Conservation (phyloP, 2,329 filamentous ascomycete genomes). For the Cladophialophora bantiana region DNA sequence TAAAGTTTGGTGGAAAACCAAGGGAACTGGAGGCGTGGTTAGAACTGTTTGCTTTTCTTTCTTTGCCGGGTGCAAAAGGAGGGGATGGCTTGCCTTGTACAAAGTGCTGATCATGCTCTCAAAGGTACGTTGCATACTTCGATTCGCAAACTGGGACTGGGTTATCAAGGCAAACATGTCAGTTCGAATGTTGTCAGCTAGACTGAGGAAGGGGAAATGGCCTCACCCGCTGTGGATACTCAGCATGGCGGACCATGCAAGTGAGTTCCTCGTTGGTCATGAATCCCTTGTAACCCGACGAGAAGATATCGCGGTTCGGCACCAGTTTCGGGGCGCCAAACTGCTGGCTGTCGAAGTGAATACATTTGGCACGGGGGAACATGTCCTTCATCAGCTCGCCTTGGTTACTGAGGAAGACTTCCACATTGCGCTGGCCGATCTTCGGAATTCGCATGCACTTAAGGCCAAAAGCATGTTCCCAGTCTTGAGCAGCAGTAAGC, state of each 20-base stretch:
- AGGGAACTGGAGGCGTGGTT: conserved; percentile 52
- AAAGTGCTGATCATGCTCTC: conserved; percentile 61
- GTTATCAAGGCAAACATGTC: conserved; percentile 18
- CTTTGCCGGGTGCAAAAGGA: background rate
- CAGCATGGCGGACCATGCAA: conserved; percentile 55
- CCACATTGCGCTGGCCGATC: conserved; percentile 57
- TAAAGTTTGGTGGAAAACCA: conserved; percentile 57
- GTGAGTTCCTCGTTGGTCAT: conserved; percentile 59
- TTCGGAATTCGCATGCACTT: conserved; percentile 49
- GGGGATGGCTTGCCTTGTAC: conserved; percentile 51
- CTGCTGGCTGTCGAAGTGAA: conserved; percentile 50
- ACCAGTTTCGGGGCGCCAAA: conserved; percentile 45
- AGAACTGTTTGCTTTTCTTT: background rate
- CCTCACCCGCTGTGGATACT: conserved; percentile 58
- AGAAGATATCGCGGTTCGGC: conserved; percentile 52
- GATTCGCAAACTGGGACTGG: conserved; percentile 58
- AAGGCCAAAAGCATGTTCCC: conserved; percentile 47
- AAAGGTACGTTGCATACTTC: conserved; percentile 61
- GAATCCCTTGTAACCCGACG: conserved; percentile 60
- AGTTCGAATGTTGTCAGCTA: background rate
- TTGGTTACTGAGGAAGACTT: conserved; percentile 55
- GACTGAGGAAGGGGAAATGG: background rate
- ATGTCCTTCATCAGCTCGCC: conserved; percentile 58
- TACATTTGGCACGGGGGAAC: conserved; percentile 60
- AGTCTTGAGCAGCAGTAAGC: conserved; percentile 50